A percentile compares a stretch with the other conserved stretches of the same genome.
These are phyloP conservation scores for Nakataea oryzae DNA, from an alignment of 2,329 filamentous ascomycete genomes.

Conservation along the genomic window DNA sequence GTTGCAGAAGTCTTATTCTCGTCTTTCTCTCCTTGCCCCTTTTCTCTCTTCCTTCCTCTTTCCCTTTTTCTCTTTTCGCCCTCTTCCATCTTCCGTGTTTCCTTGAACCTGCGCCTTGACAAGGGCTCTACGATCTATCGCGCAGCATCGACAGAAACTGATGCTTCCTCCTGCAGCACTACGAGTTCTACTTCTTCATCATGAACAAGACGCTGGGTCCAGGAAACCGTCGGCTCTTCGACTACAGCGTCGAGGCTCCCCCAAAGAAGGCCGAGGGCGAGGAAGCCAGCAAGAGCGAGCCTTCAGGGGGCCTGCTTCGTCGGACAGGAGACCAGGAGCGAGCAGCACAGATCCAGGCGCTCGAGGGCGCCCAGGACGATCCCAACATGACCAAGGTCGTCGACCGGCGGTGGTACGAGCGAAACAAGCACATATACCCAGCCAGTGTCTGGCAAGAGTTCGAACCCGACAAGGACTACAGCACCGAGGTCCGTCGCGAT, in stretches of 20 bases:
- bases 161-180: slow-evolving; percentile 52
- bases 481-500: slow-evolving; percentile 68
- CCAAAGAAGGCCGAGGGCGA: slow-evolving; percentile 6
- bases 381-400: slow-evolving; percentile 84
- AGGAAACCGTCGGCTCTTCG: slow-evolving; percentile 64
- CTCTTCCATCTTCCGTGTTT: neutral
- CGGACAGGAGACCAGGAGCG: slow-evolving; percentile 25
- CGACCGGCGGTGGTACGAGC: slow-evolving; percentile 91
- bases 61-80: slow-evolving; percentile 5
- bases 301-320: slow-evolving; percentile 17
- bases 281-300: slow-evolving; percentile 5
- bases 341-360: slow-evolving; percentile 36
- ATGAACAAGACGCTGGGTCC: slow-evolving; percentile 74
- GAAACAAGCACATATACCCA: slow-evolving; percentile 96
- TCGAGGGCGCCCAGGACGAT: slow-evolving; percentile 72
- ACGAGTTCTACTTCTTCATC: slow-evolving; percentile 95
- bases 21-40: neutral
- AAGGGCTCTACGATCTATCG: too few species aligned
- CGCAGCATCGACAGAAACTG: too few species aligned
- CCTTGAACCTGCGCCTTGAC: too few species aligned
- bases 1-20: slow-evolving; percentile 21
- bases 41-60: neutral
- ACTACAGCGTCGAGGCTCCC: slow-evolving; percentile 51
- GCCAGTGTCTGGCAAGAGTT: slow-evolving; percentile 95
- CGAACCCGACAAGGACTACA: slow-evolving; percentile 80